Evolutionary conservation across 1,139 yeast species (phyloP).

Genomic region (Protomyces lactucae-debilis): DNA sequence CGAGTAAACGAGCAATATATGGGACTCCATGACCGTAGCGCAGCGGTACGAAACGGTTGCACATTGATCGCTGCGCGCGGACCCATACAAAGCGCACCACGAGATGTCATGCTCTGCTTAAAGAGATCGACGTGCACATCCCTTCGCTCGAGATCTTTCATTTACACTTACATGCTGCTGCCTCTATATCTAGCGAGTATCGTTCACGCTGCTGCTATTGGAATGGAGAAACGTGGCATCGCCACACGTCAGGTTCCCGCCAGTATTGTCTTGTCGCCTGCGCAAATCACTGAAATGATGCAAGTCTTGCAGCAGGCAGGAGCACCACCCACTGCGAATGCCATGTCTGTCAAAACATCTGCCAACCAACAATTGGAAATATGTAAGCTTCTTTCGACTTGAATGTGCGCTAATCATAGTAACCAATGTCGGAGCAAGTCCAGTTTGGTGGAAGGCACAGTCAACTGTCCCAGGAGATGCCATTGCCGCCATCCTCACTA

Average conservation of each 20-base stretch:
- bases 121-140: background rate
- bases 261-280: background rate
- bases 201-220: background rate
- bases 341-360: background rate
- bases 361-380: background rate
- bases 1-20: background rate
- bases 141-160: background rate
- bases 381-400: background rate
- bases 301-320: background rate
- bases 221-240: background rate
- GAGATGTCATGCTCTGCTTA: background rate
- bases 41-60: too few species aligned
- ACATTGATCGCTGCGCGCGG: background rate
- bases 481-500: background rate
- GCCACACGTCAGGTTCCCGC: background rate
- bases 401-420: background rate
- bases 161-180: background rate
- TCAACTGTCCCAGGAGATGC: background rate
- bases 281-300: background rate
- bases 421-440: background rate
- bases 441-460: background rate
- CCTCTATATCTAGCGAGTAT: background rate
- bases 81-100: background rate
- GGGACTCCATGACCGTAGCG: background rate
- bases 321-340: background rate